phyloP scores from a whole-genome alignment of 345 rosid genomes.

The Laguncularia racemosa region DNA sequence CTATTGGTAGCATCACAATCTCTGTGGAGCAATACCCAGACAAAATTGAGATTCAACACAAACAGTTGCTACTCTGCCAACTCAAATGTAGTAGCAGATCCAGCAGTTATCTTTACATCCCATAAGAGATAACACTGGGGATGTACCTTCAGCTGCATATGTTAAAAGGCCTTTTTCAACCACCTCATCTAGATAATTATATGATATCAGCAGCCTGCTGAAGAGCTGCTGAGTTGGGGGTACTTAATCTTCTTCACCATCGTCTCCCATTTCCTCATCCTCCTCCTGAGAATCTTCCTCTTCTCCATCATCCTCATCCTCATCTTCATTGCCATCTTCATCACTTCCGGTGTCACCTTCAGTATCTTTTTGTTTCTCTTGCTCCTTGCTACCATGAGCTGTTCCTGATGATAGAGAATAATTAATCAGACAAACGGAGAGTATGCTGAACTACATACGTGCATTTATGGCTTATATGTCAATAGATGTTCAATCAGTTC shows the following conservation, averaged over 20 bases:
- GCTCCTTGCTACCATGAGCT: constrained; percentile 16
- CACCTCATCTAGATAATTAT: too few species aligned
- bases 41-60: too few species aligned
- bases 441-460: constrained; percentile 2
- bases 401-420: constrained; percentile 12
- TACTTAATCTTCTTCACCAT: constrained; percentile 15
- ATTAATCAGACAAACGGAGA: neutral
- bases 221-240: neutral
- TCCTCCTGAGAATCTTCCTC: constrained; percentile 3
- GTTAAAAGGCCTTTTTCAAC: too few species aligned
- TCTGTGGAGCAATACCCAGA: too few species aligned
- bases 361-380: constrained; percentile 10
- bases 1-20: too few species aligned
- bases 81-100: too few species aligned
- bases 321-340: constrained; percentile 6
- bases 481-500: too few species aligned
- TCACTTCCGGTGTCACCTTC: constrained; percentile 7
- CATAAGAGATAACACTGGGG: too few species aligned
- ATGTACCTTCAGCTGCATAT: too few species aligned
- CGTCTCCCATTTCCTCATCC: neutral
- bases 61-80: too few species aligned
- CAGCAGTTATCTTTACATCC: too few species aligned
- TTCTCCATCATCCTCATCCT: constrained; percentile 10
- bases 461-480: too few species aligned
- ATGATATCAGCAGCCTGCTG: neutral